Evolutionary conservation across 78 protist genomes (phyloP).

Genomic region (Protostelium mycophagum): DNA sequence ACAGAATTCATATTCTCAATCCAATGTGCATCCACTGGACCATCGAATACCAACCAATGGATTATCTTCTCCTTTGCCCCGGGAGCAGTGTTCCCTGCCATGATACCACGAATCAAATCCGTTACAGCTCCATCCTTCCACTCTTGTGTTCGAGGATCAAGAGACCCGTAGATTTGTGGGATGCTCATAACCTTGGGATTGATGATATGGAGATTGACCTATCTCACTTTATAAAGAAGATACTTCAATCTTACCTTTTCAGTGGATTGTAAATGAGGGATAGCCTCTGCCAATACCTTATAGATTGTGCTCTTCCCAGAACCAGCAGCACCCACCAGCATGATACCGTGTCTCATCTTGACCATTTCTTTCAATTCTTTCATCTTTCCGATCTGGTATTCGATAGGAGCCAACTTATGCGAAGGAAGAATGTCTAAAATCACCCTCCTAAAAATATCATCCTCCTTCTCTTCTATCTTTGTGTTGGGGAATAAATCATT

Average conservation of each 20-base stretch:
- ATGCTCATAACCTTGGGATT: constrained; percentile 82
- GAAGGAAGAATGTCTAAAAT: constrained; percentile 10
- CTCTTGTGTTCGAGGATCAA: constrained; percentile 86
- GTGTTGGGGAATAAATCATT: constrained; percentile 83
- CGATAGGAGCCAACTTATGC: neutral
- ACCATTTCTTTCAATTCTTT: constrained; percentile 90
- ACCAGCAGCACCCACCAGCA: constrained; percentile 94
- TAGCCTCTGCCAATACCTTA: constrained; percentile 48
- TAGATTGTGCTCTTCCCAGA: constrained; percentile 80
- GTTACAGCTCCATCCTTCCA: constrained; percentile 94
- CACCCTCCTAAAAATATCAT: constrained; percentile 25
- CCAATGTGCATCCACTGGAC: constrained; percentile 90
- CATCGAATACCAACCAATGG: constrained; percentile 82
- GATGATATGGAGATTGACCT: constrained; percentile 39
- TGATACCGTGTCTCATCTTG: constrained; percentile 85
- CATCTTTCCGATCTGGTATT: constrained; percentile 80
- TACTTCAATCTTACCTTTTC: neutral
- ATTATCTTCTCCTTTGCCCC: constrained; percentile 12
- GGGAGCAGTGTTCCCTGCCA: neutral
- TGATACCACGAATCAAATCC: constrained; percentile 78
- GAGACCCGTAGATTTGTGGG: constrained; percentile 83
- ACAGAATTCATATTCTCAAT: constrained; percentile 87
- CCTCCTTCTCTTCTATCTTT: neutral
- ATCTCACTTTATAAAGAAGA: neutral
- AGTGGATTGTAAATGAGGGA: constrained; percentile 2